These are phyloP conservation scores for Piloderma croceum DNA, from an alignment of 768 basidiomycete genomes.

Conservation along the genomic window DNA sequence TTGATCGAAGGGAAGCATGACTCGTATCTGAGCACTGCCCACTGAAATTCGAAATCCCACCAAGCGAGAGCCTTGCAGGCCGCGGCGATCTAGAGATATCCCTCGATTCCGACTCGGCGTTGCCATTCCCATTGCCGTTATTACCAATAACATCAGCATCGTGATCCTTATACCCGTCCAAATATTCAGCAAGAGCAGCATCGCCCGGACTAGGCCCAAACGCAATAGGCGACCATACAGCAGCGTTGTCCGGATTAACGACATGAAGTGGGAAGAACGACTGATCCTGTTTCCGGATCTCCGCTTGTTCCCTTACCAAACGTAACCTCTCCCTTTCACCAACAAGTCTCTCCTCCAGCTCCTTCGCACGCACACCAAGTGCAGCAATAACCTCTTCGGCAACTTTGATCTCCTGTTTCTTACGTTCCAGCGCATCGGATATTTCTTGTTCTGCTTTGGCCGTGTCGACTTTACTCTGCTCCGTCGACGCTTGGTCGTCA, in stretches of 20 bases:
- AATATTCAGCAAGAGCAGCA: slow-evolving; percentile 1
- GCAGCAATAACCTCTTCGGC: slow-evolving; percentile 63
- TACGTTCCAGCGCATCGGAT: slow-evolving; percentile 43
- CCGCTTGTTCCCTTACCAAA: slow-evolving; percentile 53
- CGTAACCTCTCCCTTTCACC: slow-evolving; percentile 57
- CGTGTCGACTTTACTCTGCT: slow-evolving; percentile 37
- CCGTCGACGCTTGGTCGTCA: slow-evolving; percentile 51
- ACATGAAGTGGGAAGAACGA: slow-evolving; percentile 28
- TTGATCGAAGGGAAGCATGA: slow-evolving; percentile 23
- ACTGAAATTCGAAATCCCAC: slow-evolving; percentile 22
- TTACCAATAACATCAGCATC: slow-evolving; percentile 1
- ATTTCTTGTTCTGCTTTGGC: slow-evolving; percentile 45
- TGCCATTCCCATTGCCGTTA: too few species aligned
- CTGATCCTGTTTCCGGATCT: slow-evolving; percentile 41
- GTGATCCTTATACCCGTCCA: not conserved
- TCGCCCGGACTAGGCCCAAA: not conserved
- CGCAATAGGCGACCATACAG: slow-evolving; percentile 15
- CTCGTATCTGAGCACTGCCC: slow-evolving; percentile 9
- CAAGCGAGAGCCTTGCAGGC: slow-evolving; percentile 27
- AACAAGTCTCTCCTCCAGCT: slow-evolving; percentile 66
- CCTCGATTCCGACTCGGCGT: too few species aligned
- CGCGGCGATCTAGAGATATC: slow-evolving; percentile 19
- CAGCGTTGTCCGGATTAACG: slow-evolving; percentile 12
- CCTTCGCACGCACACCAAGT: slow-evolving; percentile 60
- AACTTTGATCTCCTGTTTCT: slow-evolving; percentile 54